Evolutionary conservation across 345 rosid species (phyloP).

Genomic region (Citrus reticulata): DNA sequence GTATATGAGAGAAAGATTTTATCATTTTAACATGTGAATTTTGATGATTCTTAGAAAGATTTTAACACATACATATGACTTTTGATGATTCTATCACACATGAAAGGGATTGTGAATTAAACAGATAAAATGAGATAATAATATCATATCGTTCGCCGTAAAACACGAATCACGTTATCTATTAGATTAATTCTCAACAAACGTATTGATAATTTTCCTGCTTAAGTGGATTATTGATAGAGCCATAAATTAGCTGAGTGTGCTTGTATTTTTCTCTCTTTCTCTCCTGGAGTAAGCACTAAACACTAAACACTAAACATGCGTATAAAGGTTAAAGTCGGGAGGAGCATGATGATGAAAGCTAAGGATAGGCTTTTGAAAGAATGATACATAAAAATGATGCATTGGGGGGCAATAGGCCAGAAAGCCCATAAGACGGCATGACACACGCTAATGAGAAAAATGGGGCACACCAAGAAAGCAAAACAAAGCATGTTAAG

Average conservation of each 20-base stretch:
- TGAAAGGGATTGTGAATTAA: too few species aligned
- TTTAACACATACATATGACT: too few species aligned
- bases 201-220: neutral
- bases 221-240: neutral
- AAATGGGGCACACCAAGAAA: constrained; percentile 7
- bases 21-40: too few species aligned
- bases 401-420: constrained; percentile 18
- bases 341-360: constrained; percentile 10
- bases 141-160: too few species aligned
- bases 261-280: too few species aligned
- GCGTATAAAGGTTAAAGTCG: constrained; percentile 12
- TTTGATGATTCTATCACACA: too few species aligned
- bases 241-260: neutral
- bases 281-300: neutral
- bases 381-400: constrained; percentile 16
- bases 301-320: constrained; percentile 4
- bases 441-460: constrained; percentile 15
- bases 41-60: too few species aligned
- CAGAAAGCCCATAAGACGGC: constrained; percentile 19
- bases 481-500: constrained; percentile 1
- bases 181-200: neutral
- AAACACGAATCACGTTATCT: neutral
- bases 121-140: too few species aligned
- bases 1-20: neutral
- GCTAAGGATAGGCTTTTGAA: constrained; percentile 19